Conservation (phyloP, 1,139 yeast species). For the Candida tunisiensis region DNA sequence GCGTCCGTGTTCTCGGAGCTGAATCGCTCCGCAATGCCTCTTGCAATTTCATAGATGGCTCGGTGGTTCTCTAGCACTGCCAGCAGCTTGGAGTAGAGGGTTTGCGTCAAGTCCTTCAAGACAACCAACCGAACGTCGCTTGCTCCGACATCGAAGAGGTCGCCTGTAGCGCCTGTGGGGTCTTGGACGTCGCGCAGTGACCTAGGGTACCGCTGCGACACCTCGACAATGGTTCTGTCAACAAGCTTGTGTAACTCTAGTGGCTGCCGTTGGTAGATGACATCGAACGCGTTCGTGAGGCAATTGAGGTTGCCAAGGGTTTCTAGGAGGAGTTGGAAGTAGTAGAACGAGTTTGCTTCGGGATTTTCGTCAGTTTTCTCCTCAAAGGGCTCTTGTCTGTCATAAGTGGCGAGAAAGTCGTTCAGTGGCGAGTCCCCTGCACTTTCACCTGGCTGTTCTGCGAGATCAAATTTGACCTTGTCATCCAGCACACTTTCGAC, state of each 20-base stretch:
- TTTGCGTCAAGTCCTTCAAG: slow-evolving; percentile 53
- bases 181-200: slow-evolving; percentile 1
- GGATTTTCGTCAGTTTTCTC: slow-evolving; percentile 10
- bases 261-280: slow-evolving; percentile 31
- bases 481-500: slow-evolving; percentile 16
- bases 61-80: slow-evolving; percentile 57
- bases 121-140: slow-evolving; percentile 39
- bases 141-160: slow-evolving; percentile 8
- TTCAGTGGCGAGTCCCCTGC: slow-evolving; percentile 20
- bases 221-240: slow-evolving; percentile 47
- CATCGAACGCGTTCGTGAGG: slow-evolving; percentile 42
- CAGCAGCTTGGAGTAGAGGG: slow-evolving; percentile 43
- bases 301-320: slow-evolving; percentile 48
- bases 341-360: slow-evolving; percentile 35
- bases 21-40: slow-evolving; percentile 15
- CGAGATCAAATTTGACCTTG: slow-evolving; percentile 13
- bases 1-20: slow-evolving; percentile 7
- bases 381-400: slow-evolving; percentile 7
- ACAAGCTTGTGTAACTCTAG: slow-evolving; percentile 37
- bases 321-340: slow-evolving; percentile 36
- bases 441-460: slow-evolving; percentile 9
- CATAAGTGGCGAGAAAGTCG: slow-evolving; percentile 23
- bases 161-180: slow-evolving; percentile 1
- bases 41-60: slow-evolving; percentile 40
- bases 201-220: slow-evolving; percentile 35